phyloP scores from a whole-genome alignment of 208 protist genomes.

The Naegleria lovaniensis region DNA sequence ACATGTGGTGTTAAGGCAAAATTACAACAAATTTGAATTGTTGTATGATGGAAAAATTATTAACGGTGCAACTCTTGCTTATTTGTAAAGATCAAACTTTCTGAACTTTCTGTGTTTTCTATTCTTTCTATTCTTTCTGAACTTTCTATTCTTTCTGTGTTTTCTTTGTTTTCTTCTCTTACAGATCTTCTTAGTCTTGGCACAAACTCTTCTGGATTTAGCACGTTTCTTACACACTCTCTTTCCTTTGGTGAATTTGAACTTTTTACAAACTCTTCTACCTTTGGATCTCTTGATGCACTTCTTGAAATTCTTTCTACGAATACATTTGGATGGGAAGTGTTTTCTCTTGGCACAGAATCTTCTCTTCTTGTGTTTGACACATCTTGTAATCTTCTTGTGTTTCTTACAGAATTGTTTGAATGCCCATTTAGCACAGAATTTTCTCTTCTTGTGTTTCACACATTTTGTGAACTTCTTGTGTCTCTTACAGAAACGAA shows the following conservation, averaged over 20 bases:
- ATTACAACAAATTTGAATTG: no score
- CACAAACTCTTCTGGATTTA: background rate
- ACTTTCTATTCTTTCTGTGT: no score
- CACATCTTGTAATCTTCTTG: background rate
- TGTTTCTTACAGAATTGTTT: background rate
- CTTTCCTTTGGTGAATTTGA: no score
- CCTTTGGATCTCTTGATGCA: background rate
- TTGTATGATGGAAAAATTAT: no score
- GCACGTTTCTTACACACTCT: background rate
- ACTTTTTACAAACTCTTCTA: no score
- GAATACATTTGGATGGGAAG: background rate
- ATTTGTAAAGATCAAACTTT: no score
- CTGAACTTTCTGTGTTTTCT: no score
- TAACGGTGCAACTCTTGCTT: no score
- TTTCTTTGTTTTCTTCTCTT: no score
- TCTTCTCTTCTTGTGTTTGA: background rate
- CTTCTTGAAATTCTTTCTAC: background rate
- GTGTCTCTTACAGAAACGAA: background rate
- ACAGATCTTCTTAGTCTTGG: background rate
- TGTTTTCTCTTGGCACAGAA: background rate
- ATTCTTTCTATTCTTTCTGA: no score
- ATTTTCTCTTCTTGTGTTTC: background rate
- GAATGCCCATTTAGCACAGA: background rate
- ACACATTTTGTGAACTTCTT: no score
- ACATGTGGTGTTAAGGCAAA: no score